These are phyloP conservation scores for Acorus gramineus DNA, from an alignment of 106 monocot species.

Conservation along the genomic window DNA sequence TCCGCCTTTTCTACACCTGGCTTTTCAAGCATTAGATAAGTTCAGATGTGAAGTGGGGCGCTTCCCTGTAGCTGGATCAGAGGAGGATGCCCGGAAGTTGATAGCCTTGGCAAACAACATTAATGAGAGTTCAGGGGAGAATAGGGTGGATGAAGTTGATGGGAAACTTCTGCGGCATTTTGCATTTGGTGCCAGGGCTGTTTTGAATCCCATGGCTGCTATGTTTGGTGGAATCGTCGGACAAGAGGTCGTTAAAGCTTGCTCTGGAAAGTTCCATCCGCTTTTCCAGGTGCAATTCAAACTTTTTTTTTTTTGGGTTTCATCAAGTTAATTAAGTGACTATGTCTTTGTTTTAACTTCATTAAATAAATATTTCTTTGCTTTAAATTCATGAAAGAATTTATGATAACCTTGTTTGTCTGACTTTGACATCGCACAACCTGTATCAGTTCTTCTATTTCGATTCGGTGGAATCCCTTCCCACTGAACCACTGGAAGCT, in stretches of 20 bases:
- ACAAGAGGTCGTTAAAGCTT: conserved; percentile 67
- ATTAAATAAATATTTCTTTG: too few relatives aligned
- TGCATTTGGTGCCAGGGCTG: conserved; percentile 46
- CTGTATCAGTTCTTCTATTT: conserved; percentile 62
- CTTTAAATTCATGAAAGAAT: too few relatives aligned
- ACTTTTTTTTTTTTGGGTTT: not conserved
- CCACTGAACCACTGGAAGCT: conserved; percentile 37
- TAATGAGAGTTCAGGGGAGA: conserved; percentile 28
- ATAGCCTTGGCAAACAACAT: conserved; percentile 23
- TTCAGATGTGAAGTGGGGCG: conserved; percentile 36
- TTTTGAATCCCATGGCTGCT: conserved; percentile 78
- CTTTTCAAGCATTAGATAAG: conserved; percentile 60
- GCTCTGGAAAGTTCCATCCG: conserved; percentile 72
- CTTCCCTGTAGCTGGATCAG: conserved; percentile 52
- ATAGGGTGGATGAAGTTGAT: conserved; percentile 34
- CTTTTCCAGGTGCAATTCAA: conserved; percentile 45
- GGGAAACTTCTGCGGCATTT: conserved; percentile 47
- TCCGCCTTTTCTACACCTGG: conserved; percentile 43
- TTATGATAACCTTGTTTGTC: not conserved
- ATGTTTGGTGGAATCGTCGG: conserved; percentile 72
- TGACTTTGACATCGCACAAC: not conserved
- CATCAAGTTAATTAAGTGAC: not conserved
- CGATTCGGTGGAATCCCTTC: conserved; percentile 63
- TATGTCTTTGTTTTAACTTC: too few relatives aligned
- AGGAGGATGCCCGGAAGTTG: conserved; percentile 41